Evolutionary conservation across 371 early-diverging fungal genomes (phyloP), one percentile per base, ranked within the genome.

Genomic region (Entomophthora muscae): DNA sequence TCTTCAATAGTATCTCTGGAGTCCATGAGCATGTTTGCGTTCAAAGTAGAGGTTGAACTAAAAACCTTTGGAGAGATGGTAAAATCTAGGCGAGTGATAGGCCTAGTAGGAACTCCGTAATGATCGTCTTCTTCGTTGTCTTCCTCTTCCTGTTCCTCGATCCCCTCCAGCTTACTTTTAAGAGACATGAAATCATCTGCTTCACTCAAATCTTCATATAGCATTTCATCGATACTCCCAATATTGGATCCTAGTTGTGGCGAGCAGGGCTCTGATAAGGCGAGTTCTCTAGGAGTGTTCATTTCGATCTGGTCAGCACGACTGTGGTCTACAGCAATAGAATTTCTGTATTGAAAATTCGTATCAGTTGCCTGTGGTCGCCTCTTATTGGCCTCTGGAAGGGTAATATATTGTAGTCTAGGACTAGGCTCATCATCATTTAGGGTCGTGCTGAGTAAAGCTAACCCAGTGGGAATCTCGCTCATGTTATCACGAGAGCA

Each of bases 121-220:
- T 5, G 5, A 10, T 17, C 42, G 5, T 42, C 42, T 5, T 5
- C 42, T 42, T 42, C 17, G 17, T 42, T 17, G 42, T 42, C n/a
- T n/a, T n/a, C n/a, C n/a, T n/a, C 24, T 10, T 57, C 57, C 29
- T 57, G 26, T 10, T 17, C 42, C 2, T n/a, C 33, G 21, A 3
- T 42, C 27, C n/a, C 22, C n/a, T 61, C 61, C 22, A 33, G 22
- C 42, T 24, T 12, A 32, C 33, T 24, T 3, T 30, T 30, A 33
- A 61, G 21, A 12, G 61, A 61, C n/a, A 22, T 33, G 26, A 61
- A 61, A 24, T 51, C 61, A 51, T 42, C 52, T 2, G 61, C 61
- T 51, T 61, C 61, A 33, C 61, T 61, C 12, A 61, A 24, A 51
- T 61, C 61, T 24, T 61, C 61, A 33, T 42, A 61, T 2, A 33